Percentiles rank a stretch among this genome's conserved stretches.
Evolutionary conservation across 1,139 yeast species (phyloP).

Genomic region (Candida tetrigidarum): DNA sequence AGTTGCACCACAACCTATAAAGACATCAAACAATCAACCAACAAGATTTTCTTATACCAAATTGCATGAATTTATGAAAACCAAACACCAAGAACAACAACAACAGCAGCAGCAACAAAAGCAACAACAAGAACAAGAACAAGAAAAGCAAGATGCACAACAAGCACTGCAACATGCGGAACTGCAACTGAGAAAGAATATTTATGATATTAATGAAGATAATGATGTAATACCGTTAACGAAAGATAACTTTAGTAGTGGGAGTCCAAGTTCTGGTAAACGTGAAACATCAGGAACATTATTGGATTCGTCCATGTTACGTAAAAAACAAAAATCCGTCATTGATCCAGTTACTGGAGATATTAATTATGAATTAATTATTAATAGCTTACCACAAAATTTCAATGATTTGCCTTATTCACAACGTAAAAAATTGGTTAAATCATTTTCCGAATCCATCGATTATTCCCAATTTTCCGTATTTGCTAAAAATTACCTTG

Average conservation of each 20-base stretch:
- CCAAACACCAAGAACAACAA: conserved; percentile 20
- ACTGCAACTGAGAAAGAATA: background rate
- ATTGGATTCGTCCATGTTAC: conserved; percentile 6
- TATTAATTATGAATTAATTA: conserved; percentile 39
- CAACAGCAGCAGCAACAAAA: conserved; percentile 15
- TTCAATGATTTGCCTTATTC: conserved; percentile 71
- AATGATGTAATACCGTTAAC: conserved; percentile 7
- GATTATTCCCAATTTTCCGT: conserved; percentile 53
- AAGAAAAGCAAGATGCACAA: too few species aligned
- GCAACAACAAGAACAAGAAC: background rate
- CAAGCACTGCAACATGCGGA: too few species aligned
- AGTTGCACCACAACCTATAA: conserved; percentile 52
- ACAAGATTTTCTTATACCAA: conserved; percentile 28
- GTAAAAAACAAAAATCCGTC: conserved; percentile 24
- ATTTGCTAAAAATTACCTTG: conserved; percentile 40
- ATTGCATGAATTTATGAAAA: conserved; percentile 31
- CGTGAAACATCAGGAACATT: conserved; percentile 13
- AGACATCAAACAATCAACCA: conserved; percentile 13
- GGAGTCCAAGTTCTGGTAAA: conserved; percentile 7
- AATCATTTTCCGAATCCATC: conserved; percentile 58
- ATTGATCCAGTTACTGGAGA: conserved; percentile 34
- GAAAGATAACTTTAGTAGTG: conserved; percentile 7
- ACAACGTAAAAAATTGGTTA: conserved; percentile 61
- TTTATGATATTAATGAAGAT: conserved; percentile 2
- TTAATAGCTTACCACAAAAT: conserved; percentile 58